A percentile compares a stretch with the other conserved stretches of the same genome.
These are phyloP conservation scores for Pyrenochaeta sp. DNA, from an alignment of 2,329 filamentous ascomycete species.

Conservation along the genomic window DNA sequence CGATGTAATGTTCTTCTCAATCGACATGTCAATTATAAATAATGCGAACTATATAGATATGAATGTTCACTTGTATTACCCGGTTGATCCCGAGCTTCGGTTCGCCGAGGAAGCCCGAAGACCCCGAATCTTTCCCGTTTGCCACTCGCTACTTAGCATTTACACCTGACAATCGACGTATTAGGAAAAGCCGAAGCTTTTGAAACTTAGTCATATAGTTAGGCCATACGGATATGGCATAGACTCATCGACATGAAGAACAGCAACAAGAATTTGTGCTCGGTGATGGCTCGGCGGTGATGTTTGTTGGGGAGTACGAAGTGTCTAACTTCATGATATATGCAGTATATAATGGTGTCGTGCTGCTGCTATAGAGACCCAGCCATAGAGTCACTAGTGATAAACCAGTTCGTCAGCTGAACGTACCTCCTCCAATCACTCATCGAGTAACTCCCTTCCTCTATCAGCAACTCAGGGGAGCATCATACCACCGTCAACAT, in stretches of 20 bases:
- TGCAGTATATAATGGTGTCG: not conserved
- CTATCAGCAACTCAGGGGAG: not conserved
- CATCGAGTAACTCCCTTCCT: not conserved
- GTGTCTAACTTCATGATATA: not conserved
- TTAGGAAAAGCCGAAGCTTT: not conserved
- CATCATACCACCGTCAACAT: constrained; percentile 6
- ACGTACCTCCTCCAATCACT: not conserved
- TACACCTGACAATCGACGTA: not conserved
- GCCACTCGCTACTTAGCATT: constrained; percentile 2
- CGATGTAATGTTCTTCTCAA: not conserved
- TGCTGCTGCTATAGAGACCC: constrained; percentile 1
- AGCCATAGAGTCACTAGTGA: not conserved
- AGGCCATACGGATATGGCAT: not conserved
- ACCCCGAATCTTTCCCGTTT: constrained; percentile 15
- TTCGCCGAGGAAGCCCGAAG: constrained; percentile 17
- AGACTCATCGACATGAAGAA: not conserved
- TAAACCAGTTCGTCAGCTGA: not conserved
- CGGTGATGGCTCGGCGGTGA: constrained; percentile 20
- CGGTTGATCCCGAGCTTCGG: constrained; percentile 4
- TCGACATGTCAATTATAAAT: not conserved
- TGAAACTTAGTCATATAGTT: not conserved
- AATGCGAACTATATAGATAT: not conserved
- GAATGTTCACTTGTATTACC: not conserved
- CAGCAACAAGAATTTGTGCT: not conserved
- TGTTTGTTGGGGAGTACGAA: constrained; percentile 4